Base-by-base conservation (phyloP, 495 filamentous ascomycete species). In the Venustampulla echinocandica region DNA sequence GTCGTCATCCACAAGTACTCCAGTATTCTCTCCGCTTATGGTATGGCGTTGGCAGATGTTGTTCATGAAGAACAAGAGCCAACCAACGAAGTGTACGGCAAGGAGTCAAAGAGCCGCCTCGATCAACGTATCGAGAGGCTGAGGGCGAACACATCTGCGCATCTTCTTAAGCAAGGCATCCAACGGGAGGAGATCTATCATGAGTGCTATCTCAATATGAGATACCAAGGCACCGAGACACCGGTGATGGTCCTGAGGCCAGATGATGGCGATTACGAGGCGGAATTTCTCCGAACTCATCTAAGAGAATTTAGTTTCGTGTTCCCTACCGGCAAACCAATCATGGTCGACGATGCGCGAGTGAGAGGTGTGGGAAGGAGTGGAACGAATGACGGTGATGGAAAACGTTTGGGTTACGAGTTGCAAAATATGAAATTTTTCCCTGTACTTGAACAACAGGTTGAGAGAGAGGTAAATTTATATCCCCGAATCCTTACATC, bases 1-100 rank as follows among this genome's bases (percentile, higher is more conserved):
- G 68, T 75, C 22, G 63, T 77, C 32, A 70, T 77, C n/a, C 72
- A 77, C 56, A 70, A 69, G 34, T 71, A 71, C 44, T 73, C 72
- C 2, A 71, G 67, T 1, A 68, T 77, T 36, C 47, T 77, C 4
- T 73, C 70, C 1, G 73, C 73, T 1, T 77, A 75, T 42, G 73
- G 73, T 17, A 61, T 77, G 49, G 70, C 73, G 6, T 56, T 77
- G 1, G 73, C 73, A 1, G 71, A 75, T 41, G 64, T 73, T 7
- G 71, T 75, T 15, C 69, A 71, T 34, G 73, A 77, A 52, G 67
- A 64, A 0, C 71, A 75, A 44, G 69, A 73, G 41, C 70, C 71
- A 10, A 58, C 65, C 0, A 14, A 10, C 4, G 33, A 4, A n/a
- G 6, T 35, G 18, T 35, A n/a, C n/a, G 18, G 11, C 5, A 35